Percentiles rank a stretch among this genome's conserved stretches.
These are phyloP conservation scores for Termitomyces sp. DNA, from an alignment of 1,284 basidiomycete genomes.

Conservation along the genomic window DNA sequence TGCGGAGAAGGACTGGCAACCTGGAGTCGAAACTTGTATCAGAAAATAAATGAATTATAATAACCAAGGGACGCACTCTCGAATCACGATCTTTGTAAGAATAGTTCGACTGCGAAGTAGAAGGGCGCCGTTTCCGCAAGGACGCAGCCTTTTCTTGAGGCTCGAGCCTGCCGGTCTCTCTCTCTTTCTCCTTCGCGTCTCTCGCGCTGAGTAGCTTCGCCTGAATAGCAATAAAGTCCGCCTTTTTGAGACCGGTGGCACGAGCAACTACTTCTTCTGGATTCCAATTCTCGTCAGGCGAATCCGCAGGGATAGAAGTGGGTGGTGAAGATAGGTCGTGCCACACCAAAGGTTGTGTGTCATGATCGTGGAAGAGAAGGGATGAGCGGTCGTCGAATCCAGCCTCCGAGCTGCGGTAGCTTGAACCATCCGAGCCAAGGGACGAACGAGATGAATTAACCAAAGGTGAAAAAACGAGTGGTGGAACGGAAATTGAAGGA, in stretches of 20 bases:
- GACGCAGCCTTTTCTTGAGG: slow-evolving; percentile 53
- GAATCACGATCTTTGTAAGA: slow-evolving; percentile 47
- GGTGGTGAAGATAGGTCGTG: slow-evolving; percentile 52
- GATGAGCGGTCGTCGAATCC: slow-evolving; percentile 49
- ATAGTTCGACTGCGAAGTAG: slow-evolving; percentile 76
- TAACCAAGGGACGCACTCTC: slow-evolving; percentile 39
- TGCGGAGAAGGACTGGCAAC: slow-evolving; percentile 56
- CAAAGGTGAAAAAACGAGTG: slow-evolving; percentile 59
- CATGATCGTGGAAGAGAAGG: slow-evolving; percentile 46
- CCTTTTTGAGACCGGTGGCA: slow-evolving; percentile 61
- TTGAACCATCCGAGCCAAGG: slow-evolving; percentile 71
- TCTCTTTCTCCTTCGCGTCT: slow-evolving; percentile 52
- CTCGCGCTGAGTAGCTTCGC: slow-evolving; percentile 63
- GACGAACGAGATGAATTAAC: slow-evolving; percentile 74
- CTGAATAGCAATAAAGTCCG: slow-evolving; percentile 66
- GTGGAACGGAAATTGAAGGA: slow-evolving; percentile 45
- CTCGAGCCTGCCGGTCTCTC: slow-evolving; percentile 40
- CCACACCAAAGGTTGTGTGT: slow-evolving; percentile 50
- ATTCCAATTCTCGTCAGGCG: slow-evolving; percentile 51
- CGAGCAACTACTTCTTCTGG: slow-evolving; percentile 60
- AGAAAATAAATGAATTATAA: not conserved
- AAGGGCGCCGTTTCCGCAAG: slow-evolving; percentile 63
- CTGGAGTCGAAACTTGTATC: slow-evolving; percentile 30
- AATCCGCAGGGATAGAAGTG: slow-evolving; percentile 43
- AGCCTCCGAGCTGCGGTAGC: slow-evolving; percentile 75